These are phyloP conservation scores for Cyclotella distinguenda DNA, from an alignment of 108 stramenopile genomes.

Conservation along the genomic window DNA sequence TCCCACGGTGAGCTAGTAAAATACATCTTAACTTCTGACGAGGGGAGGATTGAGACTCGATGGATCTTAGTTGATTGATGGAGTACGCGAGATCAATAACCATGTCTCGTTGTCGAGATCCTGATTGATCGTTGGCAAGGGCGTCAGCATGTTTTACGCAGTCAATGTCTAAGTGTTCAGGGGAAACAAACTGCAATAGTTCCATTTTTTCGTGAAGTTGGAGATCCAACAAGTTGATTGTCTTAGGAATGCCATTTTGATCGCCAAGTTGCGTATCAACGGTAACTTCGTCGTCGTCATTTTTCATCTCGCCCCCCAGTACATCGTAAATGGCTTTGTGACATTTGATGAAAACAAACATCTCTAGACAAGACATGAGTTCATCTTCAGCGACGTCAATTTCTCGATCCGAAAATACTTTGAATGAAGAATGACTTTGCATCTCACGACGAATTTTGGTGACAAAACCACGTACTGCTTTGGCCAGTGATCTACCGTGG, in stretches of 20 bases:
- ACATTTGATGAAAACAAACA: slow-evolving; percentile 43
- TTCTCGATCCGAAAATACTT: not conserved
- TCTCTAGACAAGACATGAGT: slow-evolving; percentile 31
- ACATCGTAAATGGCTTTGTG: slow-evolving; percentile 32
- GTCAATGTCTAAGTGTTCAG: slow-evolving; percentile 73
- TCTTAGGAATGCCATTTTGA: no score
- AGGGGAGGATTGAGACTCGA: slow-evolving; percentile 64
- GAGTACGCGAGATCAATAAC: slow-evolving; percentile 52
- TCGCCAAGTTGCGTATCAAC: not conserved
- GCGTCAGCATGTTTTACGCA: slow-evolving; percentile 50
- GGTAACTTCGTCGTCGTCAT: slow-evolving; percentile 10
- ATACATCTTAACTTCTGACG: slow-evolving; percentile 70
- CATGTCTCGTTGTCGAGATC: not conserved
- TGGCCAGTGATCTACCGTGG: slow-evolving; percentile 24
- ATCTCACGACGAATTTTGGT: slow-evolving; percentile 33
- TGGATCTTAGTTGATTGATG: slow-evolving; percentile 50
- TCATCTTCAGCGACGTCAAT: slow-evolving; percentile 8
- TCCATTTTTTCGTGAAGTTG: slow-evolving; percentile 40
- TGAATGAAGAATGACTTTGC: slow-evolving; percentile 33
- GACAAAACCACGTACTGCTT: slow-evolving; percentile 39
- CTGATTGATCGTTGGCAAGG: not conserved
- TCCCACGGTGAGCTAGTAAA: slow-evolving; percentile 59
- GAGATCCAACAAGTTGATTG: slow-evolving; percentile 20
- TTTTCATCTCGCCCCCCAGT: slow-evolving; percentile 16
- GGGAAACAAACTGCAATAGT: slow-evolving; percentile 66